Evolutionary conservation across 805 yeast genomes (phyloP).

Genomic region (Metschnikowia colocasiae): DNA sequence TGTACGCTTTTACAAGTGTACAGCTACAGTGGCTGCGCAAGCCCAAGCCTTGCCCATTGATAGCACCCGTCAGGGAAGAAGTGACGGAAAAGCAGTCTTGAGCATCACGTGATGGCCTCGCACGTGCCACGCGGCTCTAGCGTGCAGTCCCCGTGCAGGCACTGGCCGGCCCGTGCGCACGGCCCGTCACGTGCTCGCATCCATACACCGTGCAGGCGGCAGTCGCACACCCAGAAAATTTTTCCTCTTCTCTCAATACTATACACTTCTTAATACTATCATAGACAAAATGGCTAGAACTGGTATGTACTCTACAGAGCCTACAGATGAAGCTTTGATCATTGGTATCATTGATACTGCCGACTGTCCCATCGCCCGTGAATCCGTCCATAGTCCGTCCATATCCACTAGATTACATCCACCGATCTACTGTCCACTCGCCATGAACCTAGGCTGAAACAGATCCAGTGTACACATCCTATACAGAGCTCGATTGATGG

Average conservation of each 20-base stretch:
- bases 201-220: background rate
- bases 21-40: too few relatives aligned
- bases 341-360: too few relatives aligned
- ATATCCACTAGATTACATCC: too few relatives aligned
- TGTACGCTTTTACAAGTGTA: background rate
- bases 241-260: constrained; percentile 1
- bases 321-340: too few relatives aligned
- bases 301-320: constrained; percentile 44
- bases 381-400: too few relatives aligned
- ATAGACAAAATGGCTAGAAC: constrained; percentile 56
- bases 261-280: constrained; percentile 6
- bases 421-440: too few relatives aligned
- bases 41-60: too few relatives aligned
- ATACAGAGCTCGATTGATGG: too few relatives aligned
- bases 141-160: background rate
- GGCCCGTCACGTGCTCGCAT: background rate
- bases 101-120: background rate
- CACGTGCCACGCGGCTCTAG: background rate
- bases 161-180: background rate
- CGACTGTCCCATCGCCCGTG: too few relatives aligned
- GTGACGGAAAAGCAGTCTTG: constrained; percentile 3
- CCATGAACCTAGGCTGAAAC: too few relatives aligned
- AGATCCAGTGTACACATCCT: too few relatives aligned
- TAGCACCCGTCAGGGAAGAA: too few relatives aligned
- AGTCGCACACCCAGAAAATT: constrained; percentile 4